Percentiles rank a stretch among this genome's conserved stretches.
Evolutionary conservation across 2,329 filamentous ascomycete species (phyloP).

Genomic region (Monosporascus sp.): DNA sequence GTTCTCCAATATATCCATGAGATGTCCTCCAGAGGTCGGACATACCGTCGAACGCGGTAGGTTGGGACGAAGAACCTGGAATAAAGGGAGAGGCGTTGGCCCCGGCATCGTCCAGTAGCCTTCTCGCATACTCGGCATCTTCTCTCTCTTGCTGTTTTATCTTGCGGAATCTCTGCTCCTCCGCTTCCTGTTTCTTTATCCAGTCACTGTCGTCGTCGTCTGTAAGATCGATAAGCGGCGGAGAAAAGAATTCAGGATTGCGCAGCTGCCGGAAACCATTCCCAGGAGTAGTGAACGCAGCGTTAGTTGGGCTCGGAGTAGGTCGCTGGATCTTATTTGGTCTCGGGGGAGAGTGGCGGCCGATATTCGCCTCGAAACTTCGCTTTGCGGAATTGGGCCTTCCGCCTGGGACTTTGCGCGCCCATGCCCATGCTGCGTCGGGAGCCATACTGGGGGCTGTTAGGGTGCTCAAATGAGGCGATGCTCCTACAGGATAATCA

Average conservation of each 20-base stretch:
- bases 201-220: slow-evolving; percentile 19
- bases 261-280: neutral
- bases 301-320: slow-evolving; percentile 11
- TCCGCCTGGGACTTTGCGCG: neutral
- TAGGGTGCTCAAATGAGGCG: neutral
- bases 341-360: slow-evolving; percentile 1
- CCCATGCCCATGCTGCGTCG: neutral
- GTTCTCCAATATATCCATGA: neutral
- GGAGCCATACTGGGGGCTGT: neutral
- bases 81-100: slow-evolving; percentile 4
- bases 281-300: slow-evolving; percentile 3
- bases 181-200: slow-evolving; percentile 25
- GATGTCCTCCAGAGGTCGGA: slow-evolving; percentile 2
- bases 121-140: slow-evolving; percentile 21
- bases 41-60: slow-evolving; percentile 6
- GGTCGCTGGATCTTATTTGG: slow-evolving; percentile 30
- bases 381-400: slow-evolving; percentile 18
- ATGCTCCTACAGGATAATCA: neutral
- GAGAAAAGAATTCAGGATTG: slow-evolving; percentile 11
- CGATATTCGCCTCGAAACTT: slow-evolving; percentile 19
- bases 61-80: neutral
- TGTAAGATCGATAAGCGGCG: slow-evolving; percentile 36
- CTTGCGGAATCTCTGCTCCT: slow-evolving; percentile 33
- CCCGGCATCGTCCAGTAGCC: slow-evolving; percentile 10
- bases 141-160: slow-evolving; percentile 29